A percentile compares a stretch with the other conserved stretches of the same genome.
These are phyloP conservation scores for Protoeuglena noctilucae DNA, from an alignment of 139 green algal genomes.

Conservation along the genomic window DNA sequence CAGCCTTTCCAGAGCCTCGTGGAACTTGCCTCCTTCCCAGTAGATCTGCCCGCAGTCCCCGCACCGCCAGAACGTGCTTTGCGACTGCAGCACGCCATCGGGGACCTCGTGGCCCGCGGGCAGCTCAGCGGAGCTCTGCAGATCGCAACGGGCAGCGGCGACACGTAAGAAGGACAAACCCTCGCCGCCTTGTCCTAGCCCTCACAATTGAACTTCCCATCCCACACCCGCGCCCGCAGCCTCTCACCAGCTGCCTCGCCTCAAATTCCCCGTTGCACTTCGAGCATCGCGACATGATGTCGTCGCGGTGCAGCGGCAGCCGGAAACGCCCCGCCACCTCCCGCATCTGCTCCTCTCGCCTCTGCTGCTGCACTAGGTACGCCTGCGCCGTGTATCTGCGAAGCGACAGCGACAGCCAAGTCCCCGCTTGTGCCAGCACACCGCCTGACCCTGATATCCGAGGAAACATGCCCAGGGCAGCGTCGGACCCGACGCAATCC, in stretches of 20 bases:
- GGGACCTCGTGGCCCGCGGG: constrained; percentile 12
- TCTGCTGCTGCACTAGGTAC: constrained; percentile 19
- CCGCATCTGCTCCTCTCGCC: constrained; percentile 27
- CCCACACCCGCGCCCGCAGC: background rate
- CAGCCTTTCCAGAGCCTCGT: constrained; percentile 12
- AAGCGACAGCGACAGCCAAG: no score
- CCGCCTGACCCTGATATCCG: no score
- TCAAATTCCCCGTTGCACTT: constrained; percentile 35
- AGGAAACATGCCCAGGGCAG: no score
- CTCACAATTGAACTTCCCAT: background rate
- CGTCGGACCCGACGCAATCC: no score
- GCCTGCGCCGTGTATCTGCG: constrained; percentile 6
- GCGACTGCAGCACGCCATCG: constrained; percentile 3
- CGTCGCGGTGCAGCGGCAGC: constrained; percentile 8
- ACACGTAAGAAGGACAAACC: background rate
- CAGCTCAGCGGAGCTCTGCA: constrained; percentile 8
- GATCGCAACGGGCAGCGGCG: background rate
- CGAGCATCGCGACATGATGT: constrained; percentile 22
- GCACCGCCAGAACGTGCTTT: constrained; percentile 28
- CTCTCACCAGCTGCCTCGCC: background rate
- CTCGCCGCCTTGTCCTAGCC: background rate
- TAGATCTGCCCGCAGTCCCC: constrained; percentile 14
- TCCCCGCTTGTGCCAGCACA: no score
- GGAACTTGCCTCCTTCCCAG: constrained; percentile 20
- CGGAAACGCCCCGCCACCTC: constrained; percentile 22